Evolutionary conservation across 2,329 filamentous ascomycete genomes (phyloP), one percentile per base, ranked within the genome.

Genomic region (Paecilomyces dactylethromorphus): DNA sequence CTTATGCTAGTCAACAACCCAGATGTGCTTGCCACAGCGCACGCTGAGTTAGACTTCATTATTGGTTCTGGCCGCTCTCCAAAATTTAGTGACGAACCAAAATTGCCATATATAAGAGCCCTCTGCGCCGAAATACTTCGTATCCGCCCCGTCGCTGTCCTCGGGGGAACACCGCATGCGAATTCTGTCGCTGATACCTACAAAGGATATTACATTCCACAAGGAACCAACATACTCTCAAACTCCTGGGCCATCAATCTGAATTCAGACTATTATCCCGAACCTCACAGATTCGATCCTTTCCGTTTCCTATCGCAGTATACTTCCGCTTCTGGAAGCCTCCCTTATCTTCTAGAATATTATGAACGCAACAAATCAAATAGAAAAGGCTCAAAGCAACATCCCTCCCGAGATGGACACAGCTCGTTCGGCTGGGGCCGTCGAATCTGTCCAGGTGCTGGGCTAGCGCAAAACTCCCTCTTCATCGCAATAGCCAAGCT

Each of bases 391-490:
- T 18, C 62, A n/a, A 54, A 35, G 4, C 13, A 21, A 1, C 60
- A 69, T 51, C 64, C 66, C 26, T 62, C 60, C 15, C 63, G 63
- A 15, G 69, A 74, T 7, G 74, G 76, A 51, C 79, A 82, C 54
- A 82, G 79, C 63, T 69, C 61, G 1, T 83, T 82, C 62, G 80
- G 80, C 0, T 76, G 74, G 8, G 81, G 81, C 0, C 71, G 81
- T 6, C 72, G 81, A 6, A 74, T 78, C 31, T 83, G 81, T 60
- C 74, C 76, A 1, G 81, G 81, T 0, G 75, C 81, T 59, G 81
- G 84, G 49, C 74, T 84, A 1, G 81, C 80, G 0, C 75, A 79
- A 24, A 78, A 81, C 0, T 83, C 78, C 0, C 73, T 84, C 0
- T 70, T 72, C 3, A 73, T 80, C 55, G 61, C 63, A 7, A 24